Base-by-base conservation (phyloP, 2,329 filamentous ascomycete species). In the Colletotrichum sp. region DNA sequence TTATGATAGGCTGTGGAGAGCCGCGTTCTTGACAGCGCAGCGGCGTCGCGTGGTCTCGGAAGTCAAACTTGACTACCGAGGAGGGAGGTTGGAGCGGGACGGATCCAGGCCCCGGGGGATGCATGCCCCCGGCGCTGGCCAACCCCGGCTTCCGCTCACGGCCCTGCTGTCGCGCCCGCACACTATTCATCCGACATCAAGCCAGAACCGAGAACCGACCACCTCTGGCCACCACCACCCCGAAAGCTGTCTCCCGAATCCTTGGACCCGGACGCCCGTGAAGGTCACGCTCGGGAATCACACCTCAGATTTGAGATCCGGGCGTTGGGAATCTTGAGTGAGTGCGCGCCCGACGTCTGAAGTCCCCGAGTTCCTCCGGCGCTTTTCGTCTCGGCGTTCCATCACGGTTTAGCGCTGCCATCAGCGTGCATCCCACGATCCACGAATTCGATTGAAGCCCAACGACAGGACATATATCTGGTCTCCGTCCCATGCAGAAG, bases 1-100 rank as follows among this genome's bases (percentile, higher is more conserved):
- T 65, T 60, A 30, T 69, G 59, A 68, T 62, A 68, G 64, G 73
- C 8, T 60, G 55, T 3, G 13, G 49, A 55, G 70, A 73, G 70
- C 73, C 70, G 70, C 73, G 24, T 70, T 68, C 59, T 72, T 73
- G 70, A 73, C 59, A 68, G 59, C 64, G 73, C 70, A 59, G 73
- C 57, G 64, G 73, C 70, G n/a, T 76, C 73, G 64, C 70, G 70
- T 69, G 64, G 73, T 60, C 70, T 76, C 73, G 73, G 73, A 73
- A 73, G 36, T 76, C 73, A 76, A 76, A 76, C 70, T 76, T 76
- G 73, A 76, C 73, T 76, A 76, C 73, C 73, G 73, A 76, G 63
- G 73, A 76, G 73, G 73, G 67, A 70, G 73, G 57, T 72, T 64
- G 63, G 73, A 13, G 44, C 44, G 44, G 44, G 62, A 26, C 24